Evolutionary conservation across 2,329 filamentous ascomycete species (phyloP).

Genomic region (Arthrobotrys entomopaga): DNA sequence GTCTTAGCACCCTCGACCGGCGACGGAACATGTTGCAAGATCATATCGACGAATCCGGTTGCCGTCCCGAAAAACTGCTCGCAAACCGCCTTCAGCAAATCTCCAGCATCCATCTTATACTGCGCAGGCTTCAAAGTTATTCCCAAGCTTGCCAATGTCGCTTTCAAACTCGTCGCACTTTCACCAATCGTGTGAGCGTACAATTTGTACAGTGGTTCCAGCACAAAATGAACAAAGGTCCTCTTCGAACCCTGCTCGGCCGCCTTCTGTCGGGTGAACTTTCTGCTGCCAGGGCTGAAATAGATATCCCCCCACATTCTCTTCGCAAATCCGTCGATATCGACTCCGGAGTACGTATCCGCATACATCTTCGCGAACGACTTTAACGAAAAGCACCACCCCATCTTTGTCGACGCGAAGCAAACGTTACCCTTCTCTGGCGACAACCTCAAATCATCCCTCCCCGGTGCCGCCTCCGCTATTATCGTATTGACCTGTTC

Average conservation of each 20-base stretch:
- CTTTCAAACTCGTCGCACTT: constrained; percentile 82
- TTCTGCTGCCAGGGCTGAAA: constrained; percentile 88
- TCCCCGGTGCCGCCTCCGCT: constrained; percentile 83
- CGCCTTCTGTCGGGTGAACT: constrained; percentile 83
- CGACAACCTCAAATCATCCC: constrained; percentile 81
- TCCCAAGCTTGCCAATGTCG: constrained; percentile 79
- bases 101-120: constrained; percentile 87
- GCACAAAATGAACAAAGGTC: constrained; percentile 91
- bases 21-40: constrained; percentile 87
- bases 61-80: constrained; percentile 94
- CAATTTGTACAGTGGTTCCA: constrained; percentile 97
- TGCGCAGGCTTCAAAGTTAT: constrained; percentile 92
- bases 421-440: constrained; percentile 98
- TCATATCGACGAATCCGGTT: constrained; percentile 93
- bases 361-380: constrained; percentile 98
- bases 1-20: constrained; percentile 80
- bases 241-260: constrained; percentile 82
- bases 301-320: constrained; percentile 97
- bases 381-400: constrained; percentile 93
- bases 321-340: constrained; percentile 81
- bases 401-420: constrained; percentile 91
- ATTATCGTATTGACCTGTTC: constrained; percentile 98
- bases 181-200: constrained; percentile 83
- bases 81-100: constrained; percentile 87
- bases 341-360: constrained; percentile 83